Evolutionary conservation across 2,329 filamentous ascomycete species (phyloP).

Genomic region (Penicillium rolfsii): DNA sequence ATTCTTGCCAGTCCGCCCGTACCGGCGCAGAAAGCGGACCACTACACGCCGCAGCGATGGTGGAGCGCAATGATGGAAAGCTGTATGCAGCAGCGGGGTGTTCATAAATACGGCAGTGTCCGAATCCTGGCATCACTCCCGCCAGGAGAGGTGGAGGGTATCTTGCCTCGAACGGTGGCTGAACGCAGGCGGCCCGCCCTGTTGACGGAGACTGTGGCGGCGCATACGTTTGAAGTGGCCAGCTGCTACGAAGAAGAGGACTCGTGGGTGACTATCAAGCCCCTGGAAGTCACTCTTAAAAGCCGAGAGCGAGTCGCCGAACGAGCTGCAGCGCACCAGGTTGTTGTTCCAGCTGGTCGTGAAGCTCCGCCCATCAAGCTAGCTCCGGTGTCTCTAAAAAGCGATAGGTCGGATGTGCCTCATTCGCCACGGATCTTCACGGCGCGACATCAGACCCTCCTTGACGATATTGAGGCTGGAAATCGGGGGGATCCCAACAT

Average conservation of each 20-base stretch:
- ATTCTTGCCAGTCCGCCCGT: slow-evolving; percentile 69
- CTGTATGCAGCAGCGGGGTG: slow-evolving; percentile 61
- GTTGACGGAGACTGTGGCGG: slow-evolving; percentile 58
- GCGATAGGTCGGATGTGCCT: slow-evolving; percentile 18
- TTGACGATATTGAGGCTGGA: slow-evolving; percentile 15
- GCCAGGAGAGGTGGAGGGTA: slow-evolving; percentile 59
- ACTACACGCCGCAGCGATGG: slow-evolving; percentile 56
- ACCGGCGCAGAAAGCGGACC: slow-evolving; percentile 56
- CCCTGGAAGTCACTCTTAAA: slow-evolving; percentile 29
- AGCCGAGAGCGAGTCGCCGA: slow-evolving; percentile 36
- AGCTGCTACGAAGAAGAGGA: slow-evolving; percentile 39
- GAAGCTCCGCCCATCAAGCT: slow-evolving; percentile 28
- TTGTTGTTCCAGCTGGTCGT: slow-evolving; percentile 38
- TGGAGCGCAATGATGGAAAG: slow-evolving; percentile 59
- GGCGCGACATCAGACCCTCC: slow-evolving; percentile 39
- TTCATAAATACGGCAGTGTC: slow-evolving; percentile 78
- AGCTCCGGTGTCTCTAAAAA: slow-evolving; percentile 29
- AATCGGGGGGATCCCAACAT: not conserved
- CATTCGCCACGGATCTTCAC: slow-evolving; percentile 44
- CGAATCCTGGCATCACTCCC: slow-evolving; percentile 76
- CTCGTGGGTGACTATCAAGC: slow-evolving; percentile 29
- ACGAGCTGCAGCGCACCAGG: slow-evolving; percentile 32
- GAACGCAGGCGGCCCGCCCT: slow-evolving; percentile 61
- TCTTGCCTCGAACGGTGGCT: slow-evolving; percentile 65
- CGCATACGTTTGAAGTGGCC: slow-evolving; percentile 58